Base-by-base conservation (phyloP, 2,329 filamentous ascomycete genomes). In the Periconia sp. region DNA sequence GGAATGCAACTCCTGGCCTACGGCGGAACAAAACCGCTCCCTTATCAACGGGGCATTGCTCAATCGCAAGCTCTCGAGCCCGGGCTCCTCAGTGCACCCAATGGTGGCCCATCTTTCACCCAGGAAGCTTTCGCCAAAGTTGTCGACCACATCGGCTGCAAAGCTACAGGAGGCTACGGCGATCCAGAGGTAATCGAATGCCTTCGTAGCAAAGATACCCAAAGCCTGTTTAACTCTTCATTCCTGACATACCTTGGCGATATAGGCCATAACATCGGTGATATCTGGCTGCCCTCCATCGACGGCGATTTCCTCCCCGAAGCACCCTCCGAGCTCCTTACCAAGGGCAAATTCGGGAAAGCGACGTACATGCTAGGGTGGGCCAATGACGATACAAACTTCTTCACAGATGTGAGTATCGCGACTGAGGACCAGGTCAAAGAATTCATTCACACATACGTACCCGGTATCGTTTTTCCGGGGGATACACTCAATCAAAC, bases 231-330 rank as follows among this genome's bases (percentile, higher is more conserved):
- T 15, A 69, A 77, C 41, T 74, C 78, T 0, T 76, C 79, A 1
- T 59, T 78, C n/a, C 61, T 68, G 0, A 81, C 78, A 1, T 77
- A 80, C 49, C 42, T 55, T 9, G 62, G 57, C 6, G 77, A 76
- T 46, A 70, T 74, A 15, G 55, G 49, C 2, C 63, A 69, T 40
- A 75, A 74, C 41, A 61, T 72, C 47, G 80, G 81, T 13, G 81
- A 83, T 50, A 75, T 81, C 47, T 83, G 79, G 76, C 40, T 82
- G 0, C 81, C 81, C 0, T 74, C 69, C 0, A 77, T 82, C 0
- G 80, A 82, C 53, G 76, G 75, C 14, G 78, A 81, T 58, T 80
- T 80, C 58, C 64, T 82, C n/a, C 78, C 78, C 23, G 74, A 68
- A 1, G 63, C 78, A 6, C 75, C 79, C 1, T 78, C 76, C 7